Conservation (phyloP, 179 eudicot genomes). For the Camellia oleifera region DNA sequence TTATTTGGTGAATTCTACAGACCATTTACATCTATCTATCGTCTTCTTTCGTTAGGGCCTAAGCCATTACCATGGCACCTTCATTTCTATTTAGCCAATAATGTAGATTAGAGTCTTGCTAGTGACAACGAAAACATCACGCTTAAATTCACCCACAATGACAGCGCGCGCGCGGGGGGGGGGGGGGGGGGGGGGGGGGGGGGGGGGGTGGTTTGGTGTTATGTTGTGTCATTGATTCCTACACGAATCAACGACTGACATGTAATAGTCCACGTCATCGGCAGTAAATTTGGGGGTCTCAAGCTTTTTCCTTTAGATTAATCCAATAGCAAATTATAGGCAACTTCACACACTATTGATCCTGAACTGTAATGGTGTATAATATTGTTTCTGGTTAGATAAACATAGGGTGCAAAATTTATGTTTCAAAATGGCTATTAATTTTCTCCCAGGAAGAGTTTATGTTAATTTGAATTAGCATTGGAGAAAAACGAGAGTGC, state of each 20-base stretch:
- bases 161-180: too few species aligned
- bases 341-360: not conserved
- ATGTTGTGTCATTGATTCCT: too few species aligned
- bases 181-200: too few species aligned
- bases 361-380: not conserved
- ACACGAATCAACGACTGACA: too few species aligned
- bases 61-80: not conserved
- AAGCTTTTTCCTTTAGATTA: too few species aligned
- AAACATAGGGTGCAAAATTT: not conserved
- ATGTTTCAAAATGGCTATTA: not conserved
- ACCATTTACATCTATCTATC: not conserved
- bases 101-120: not conserved
- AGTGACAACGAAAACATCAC: too few species aligned
- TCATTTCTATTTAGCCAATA: not conserved
- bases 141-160: too few species aligned
- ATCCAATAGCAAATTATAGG: not conserved
- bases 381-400: not conserved
- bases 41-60: not conserved
- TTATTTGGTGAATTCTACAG: constrained; percentile 2
- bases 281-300: too few species aligned
- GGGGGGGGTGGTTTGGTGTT: too few species aligned
- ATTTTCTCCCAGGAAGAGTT: not conserved
- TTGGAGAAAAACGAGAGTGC: not conserved
- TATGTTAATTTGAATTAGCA: not conserved
- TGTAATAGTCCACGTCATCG: too few species aligned